phyloP scores from a whole-genome alignment of 2,329 filamentous ascomycete species.

The Penicillium sp. region DNA sequence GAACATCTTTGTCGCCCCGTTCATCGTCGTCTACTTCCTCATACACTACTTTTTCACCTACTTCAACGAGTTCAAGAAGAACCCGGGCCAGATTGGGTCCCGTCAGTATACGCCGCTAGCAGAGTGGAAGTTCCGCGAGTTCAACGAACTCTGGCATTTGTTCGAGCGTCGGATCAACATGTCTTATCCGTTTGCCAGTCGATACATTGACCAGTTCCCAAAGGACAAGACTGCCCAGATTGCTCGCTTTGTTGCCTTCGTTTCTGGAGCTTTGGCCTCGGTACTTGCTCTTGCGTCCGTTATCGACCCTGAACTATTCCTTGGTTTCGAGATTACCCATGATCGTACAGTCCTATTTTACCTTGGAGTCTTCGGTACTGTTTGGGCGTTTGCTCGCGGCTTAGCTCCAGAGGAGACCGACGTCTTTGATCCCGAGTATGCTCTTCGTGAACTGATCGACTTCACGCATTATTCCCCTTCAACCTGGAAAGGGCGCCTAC shows the following conservation, averaged over 20 bases:
- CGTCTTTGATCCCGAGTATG: constrained; percentile 89
- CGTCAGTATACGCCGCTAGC: constrained; percentile 89
- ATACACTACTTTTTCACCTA: constrained; percentile 93
- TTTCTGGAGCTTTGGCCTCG: constrained; percentile 80
- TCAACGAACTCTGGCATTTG: constrained; percentile 92
- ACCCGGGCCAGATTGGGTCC: constrained; percentile 80
- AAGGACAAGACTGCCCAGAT: constrained; percentile 89
- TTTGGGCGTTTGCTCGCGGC: constrained; percentile 81
- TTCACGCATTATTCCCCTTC: constrained; percentile 90
- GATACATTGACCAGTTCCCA: constrained; percentile 93
- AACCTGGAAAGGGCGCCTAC: constrained; percentile 85
- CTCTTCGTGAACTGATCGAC: constrained; percentile 81
- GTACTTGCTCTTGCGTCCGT: constrained; percentile 81
- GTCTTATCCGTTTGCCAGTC: constrained; percentile 88
- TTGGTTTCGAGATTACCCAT: constrained; percentile 85
- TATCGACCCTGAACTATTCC: constrained; percentile 85
- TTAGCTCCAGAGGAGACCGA: constrained; percentile 82
- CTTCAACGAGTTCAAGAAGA: constrained; percentile 96
- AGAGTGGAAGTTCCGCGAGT: constrained; percentile 97
- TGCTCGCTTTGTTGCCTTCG: constrained; percentile 80
- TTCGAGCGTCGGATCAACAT: constrained; percentile 89
- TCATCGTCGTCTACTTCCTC: constrained; percentile 81
- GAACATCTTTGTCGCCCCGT: constrained; percentile 81
- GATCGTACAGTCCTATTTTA: constrained; percentile 91
- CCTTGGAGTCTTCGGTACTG: constrained; percentile 73